Evolutionary conservation across 495 filamentous ascomycete genomes (phyloP), one percentile per base, ranked within the genome.

Genomic region (Durotheca rogersii): DNA sequence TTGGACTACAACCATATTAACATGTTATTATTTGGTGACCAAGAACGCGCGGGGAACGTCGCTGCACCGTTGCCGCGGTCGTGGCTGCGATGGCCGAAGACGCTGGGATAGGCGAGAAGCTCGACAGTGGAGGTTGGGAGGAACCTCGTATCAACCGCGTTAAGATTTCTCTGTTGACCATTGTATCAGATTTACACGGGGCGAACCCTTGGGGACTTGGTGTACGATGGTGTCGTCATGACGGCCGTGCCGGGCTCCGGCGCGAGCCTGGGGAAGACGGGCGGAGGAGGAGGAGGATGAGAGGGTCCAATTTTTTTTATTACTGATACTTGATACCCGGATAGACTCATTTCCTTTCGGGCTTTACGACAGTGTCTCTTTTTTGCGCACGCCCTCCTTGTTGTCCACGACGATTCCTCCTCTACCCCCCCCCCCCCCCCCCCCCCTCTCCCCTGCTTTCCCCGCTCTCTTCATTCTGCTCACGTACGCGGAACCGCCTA

Each of bases 271-370:
- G 20, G 35, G 20, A 34, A 30, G 42, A 7, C 21, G 32, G 36
- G 45, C 37, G 38, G 42, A 53, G 27, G 55, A 45, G 29, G 42
- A 25, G 46, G 12, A 33, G 25, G 41, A 14, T 43, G 40, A 29
- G 43, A 45, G 30, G 47, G 20, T 46, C 47, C 44, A 60, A 37
- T 43, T 47, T 48, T 40, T 39, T 44, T 50, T 39, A 40, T 34
- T 44, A n/a, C n/a, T n/a, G n/a, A 49, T 63, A 53, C 50, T 66
- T 66, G 63, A 66, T 66, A 66, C 63, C 63, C 63, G 63, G 63
- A 61, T 66, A 66, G 63, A 66, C n/a, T n/a, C n/a, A n/a, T 63
- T 58, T 61, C 34, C 50, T 48, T 53, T 57, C 55, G 59, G 59
- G 59, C 46, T 40, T 41, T n/a, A n/a, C n/a, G n/a, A n/a, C n/a